Evolutionary conservation across 257 asterid genomes (phyloP).

Genomic region (Jaltomata sinuosa): DNA sequence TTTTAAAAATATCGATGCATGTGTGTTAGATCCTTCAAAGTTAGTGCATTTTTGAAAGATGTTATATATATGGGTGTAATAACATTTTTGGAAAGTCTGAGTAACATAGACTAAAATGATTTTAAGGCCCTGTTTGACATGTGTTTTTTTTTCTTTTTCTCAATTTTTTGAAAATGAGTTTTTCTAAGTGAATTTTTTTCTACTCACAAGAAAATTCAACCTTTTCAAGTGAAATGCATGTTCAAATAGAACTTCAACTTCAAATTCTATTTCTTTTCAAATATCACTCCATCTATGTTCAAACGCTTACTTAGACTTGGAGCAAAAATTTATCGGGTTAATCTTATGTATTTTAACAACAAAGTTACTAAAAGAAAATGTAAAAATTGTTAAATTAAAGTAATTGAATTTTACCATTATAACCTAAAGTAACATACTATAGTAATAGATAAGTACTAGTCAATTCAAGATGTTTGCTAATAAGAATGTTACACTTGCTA

Average conservation of each 20-base stretch:
- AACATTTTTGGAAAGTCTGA: neutral
- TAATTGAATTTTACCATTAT: neutral
- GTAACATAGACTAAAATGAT: neutral
- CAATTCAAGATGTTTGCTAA: neutral
- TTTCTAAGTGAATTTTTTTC: neutral
- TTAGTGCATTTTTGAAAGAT: rapidly evolving
- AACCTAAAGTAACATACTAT: neutral
- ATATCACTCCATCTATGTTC: neutral
- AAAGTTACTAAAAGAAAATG: neutral
- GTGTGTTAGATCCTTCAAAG: neutral
- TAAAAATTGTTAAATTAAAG: neutral
- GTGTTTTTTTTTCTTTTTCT: neutral
- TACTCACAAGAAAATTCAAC: neutral
- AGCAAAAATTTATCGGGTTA: neutral
- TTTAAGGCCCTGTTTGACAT: neutral
- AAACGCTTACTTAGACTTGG: neutral
- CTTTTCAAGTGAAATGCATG: neutral
- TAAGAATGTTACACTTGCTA: neutral
- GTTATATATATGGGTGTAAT: neutral
- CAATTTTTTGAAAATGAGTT: neutral
- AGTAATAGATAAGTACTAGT: neutral
- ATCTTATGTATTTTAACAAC: neutral
- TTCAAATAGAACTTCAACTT: neutral
- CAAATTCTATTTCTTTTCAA: neutral
- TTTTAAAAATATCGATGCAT: neutral